Percentiles rank a stretch among this genome's conserved stretches.
Evolutionary conservation across 1,139 yeast genomes (phyloP).

Genomic region (Saccharomyces hybrid): DNA sequence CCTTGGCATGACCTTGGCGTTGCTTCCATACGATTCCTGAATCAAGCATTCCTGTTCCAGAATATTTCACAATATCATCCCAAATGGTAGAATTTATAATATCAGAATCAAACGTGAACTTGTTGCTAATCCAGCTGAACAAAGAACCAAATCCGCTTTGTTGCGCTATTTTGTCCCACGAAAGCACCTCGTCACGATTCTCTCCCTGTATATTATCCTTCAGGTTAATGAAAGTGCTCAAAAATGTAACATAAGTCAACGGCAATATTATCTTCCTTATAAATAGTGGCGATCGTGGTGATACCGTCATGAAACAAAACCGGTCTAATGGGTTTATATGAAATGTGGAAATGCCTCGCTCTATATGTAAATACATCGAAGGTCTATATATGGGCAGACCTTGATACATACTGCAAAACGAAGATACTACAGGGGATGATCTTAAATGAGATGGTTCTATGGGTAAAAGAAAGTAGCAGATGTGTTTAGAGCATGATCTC

Average conservation of each 20-base stretch:
- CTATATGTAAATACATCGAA: constrained; percentile 17
- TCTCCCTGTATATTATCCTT: constrained; percentile 12
- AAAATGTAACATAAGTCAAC: constrained; percentile 17
- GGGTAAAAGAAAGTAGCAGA: constrained; percentile 24
- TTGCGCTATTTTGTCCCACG: constrained; percentile 15
- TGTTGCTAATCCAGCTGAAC: constrained; percentile 12
- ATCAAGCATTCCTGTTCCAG: constrained; percentile 17
- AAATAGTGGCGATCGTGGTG: constrained; percentile 18
- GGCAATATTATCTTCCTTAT: constrained; percentile 24
- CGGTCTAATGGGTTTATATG: constrained; percentile 26
- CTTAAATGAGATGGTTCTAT: constrained; percentile 12
- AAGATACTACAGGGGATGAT: not conserved
- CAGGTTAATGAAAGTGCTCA: constrained; percentile 13
- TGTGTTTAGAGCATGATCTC: constrained; percentile 15
- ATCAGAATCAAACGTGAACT: not conserved
- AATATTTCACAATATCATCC: constrained; percentile 14
- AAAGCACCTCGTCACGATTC: constrained; percentile 10
- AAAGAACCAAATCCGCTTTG: constrained; percentile 13
- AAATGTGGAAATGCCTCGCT: constrained; percentile 18
- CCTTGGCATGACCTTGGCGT: constrained; percentile 15
- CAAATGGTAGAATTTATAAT: constrained; percentile 7
- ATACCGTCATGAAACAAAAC: constrained; percentile 20
- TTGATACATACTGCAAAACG: constrained; percentile 6
- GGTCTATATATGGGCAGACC: constrained; percentile 14
- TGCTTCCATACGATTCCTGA: constrained; percentile 25